These are phyloP conservation scores for Ustanciosporium gigantosporum DNA, from an alignment of 1,284 basidiomycete species.

Conservation along the genomic window DNA sequence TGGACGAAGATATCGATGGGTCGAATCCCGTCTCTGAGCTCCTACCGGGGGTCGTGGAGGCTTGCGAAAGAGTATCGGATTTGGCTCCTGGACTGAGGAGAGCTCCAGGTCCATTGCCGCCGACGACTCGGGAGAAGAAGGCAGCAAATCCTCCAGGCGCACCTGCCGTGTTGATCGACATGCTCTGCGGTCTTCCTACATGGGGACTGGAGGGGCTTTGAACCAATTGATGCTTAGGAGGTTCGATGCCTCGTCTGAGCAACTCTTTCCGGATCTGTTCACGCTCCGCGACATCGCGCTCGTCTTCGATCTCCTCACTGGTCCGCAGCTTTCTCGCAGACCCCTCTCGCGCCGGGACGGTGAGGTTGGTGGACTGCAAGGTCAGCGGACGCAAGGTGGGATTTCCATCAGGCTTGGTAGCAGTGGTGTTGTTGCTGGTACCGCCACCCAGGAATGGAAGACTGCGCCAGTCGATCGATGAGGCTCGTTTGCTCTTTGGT, in stretches of 20 bases:
- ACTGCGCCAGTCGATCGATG: slow-evolving; percentile 42
- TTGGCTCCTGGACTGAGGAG: slow-evolving; percentile 8
- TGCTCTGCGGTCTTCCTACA: slow-evolving; percentile 12
- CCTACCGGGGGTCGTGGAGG: slow-evolving; percentile 9
- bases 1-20: slow-evolving; percentile 4
- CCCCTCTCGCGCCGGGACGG: slow-evolving; percentile 15
- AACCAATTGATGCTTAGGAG: slow-evolving; percentile 46
- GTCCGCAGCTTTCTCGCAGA: slow-evolving; percentile 33
- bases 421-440: slow-evolving; percentile 1
- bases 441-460: slow-evolving; percentile 40
- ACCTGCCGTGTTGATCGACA: slow-evolving; percentile 2
- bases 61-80: slow-evolving; percentile 18
- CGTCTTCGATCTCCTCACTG: slow-evolving; percentile 46
- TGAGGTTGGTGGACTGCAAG: slow-evolving; percentile 59
- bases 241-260: slow-evolving; percentile 40
- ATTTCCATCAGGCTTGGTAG: slow-evolving; percentile 69
- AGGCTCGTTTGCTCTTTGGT: slow-evolving; percentile 23
- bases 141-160: slow-evolving; percentile 41
- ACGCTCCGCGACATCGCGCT: slow-evolving; percentile 39
- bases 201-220: slow-evolving; percentile 10
- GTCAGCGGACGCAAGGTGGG: slow-evolving; percentile 71
- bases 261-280: slow-evolving; percentile 46
- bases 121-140: slow-evolving; percentile 49
- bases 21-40: slow-evolving; percentile 8
- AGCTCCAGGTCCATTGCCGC: slow-evolving; percentile 12